These are phyloP conservation scores for Saccharomycopsis synnaedendra DNA, from an alignment of 805 yeast genomes.

Conservation along the genomic window DNA sequence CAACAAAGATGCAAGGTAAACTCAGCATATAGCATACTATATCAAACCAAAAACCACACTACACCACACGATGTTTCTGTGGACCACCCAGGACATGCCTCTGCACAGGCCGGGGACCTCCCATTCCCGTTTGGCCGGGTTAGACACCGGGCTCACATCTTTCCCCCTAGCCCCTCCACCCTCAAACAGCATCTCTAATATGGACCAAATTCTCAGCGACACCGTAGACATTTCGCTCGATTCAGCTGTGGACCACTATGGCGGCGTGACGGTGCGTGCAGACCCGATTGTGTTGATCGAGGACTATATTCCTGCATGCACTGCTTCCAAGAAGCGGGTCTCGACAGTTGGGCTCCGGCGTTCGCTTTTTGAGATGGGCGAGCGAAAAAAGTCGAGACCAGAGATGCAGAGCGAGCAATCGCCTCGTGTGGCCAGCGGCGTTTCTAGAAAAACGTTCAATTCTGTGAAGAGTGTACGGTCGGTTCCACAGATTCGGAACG, in stretches of 20 bases:
- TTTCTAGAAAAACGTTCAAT: constrained; percentile 5
- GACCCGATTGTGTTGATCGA: constrained; percentile 38
- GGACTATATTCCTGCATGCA: constrained; percentile 35
- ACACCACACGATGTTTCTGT: too few species aligned
- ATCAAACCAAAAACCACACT: background rate
- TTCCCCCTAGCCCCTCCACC: constrained; percentile 26
- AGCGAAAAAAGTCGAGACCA: background rate
- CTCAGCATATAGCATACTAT: background rate
- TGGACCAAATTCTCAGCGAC: constrained; percentile 15
- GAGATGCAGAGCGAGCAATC: background rate
- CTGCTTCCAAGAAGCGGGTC: constrained; percentile 20
- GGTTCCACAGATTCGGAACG: constrained; percentile 1
- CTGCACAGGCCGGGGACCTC: too few species aligned
- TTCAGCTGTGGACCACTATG: constrained; percentile 1
- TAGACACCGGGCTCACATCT: constrained; percentile 29
- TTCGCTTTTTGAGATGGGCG: background rate
- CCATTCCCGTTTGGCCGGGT: constrained; percentile 27
- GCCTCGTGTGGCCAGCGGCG: background rate
- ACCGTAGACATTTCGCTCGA: constrained; percentile 11
- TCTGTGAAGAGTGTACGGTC: constrained; percentile 12
- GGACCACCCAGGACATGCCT: too few species aligned
- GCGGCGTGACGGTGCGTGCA: background rate
- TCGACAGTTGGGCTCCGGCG: constrained; percentile 17
- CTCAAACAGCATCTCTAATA: constrained; percentile 13
- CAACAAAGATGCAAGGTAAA: background rate